phyloP scores from a whole-genome alignment of 2,329 filamentous ascomycete genomes.

The Cercospora sp. region DNA sequence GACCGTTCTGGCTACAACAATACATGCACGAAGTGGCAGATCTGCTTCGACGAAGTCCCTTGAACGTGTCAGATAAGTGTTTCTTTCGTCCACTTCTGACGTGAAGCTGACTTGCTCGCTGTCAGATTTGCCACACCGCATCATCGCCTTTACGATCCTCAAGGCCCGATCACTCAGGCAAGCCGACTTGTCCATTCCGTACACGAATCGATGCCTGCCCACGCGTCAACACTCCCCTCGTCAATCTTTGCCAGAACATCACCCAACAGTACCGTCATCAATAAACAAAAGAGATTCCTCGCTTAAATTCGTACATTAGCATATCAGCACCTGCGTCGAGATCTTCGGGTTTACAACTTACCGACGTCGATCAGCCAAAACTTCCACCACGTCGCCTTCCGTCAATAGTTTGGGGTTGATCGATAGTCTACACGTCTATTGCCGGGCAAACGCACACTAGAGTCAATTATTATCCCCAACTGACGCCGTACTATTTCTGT shows the following conservation, averaged over 20 bases:
- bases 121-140: background rate
- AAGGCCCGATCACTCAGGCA: background rate
- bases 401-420: conserved; percentile 7
- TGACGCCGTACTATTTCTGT: conserved; percentile 12
- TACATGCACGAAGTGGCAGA: no score
- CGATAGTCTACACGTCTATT: conserved; percentile 9
- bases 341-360: background rate
- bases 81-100: no score
- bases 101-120: background rate
- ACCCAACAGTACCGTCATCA: background rate
- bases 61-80: no score
- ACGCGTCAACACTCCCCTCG: background rate
- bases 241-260: background rate
- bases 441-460: conserved; percentile 4
- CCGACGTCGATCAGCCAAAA: background rate
- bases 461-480: conserved; percentile 3
- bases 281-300: background rate
- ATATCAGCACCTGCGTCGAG: background rate
- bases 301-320: background rate
- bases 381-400: conserved; percentile 3
- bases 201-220: background rate
- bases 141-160: background rate
- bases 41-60: no score
- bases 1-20: no score
- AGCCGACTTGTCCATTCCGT: background rate